Evolutionary conservation across 345 rosid species (phyloP), one percentile per base, ranked within the genome.

Genomic region (Hypericum perforatum): DNA sequence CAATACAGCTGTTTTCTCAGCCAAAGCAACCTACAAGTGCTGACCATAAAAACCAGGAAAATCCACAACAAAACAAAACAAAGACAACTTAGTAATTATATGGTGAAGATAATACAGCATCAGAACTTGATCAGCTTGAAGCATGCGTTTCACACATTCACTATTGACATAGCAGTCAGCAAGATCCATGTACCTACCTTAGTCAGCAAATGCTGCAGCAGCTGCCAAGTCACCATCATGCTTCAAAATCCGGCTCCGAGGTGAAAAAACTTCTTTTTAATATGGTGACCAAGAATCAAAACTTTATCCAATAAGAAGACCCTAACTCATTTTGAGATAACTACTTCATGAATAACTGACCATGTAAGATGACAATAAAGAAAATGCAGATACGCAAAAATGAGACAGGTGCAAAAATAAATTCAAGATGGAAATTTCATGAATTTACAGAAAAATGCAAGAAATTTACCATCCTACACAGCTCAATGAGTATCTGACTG

Each of bases 141-240:
- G 78, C 97, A 94, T 94, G 13, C 97, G 86, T 83, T 89, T 94
- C 57, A 89, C 95, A 50, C 92, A 84, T 80, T 86, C 92, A 74
- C 99, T 94, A 63, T 94, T 94, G 52, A 89, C 69, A 54, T 86
- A 94, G 40, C 97, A 82, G 61, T 94, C 99, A 8, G 97, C 96
- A 62, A 94, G 80, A 78, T 94, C 99, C 99, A 94, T 94, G 68
- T 95, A 80, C 70, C 99, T 74, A 68, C 97, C 97, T 82, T 94
- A 97, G 79, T 94, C 99, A 8, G 97, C 97, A 73, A 94, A 82
- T 53, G 92, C 79, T 40, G 97, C 89, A 40, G 97, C 95, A 32
- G 92, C 92, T 43, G 74, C 65, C 71, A 82, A 68, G 72, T 94
- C 99, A 62, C 97, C 99, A 42, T 86, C 97, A 72, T 89, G 99